Evolutionary conservation across 2,329 filamentous ascomycete genomes (phyloP), one percentile per base, ranked within the genome.

Genomic region (Dryadomyces quercus-mongolicae): DNA sequence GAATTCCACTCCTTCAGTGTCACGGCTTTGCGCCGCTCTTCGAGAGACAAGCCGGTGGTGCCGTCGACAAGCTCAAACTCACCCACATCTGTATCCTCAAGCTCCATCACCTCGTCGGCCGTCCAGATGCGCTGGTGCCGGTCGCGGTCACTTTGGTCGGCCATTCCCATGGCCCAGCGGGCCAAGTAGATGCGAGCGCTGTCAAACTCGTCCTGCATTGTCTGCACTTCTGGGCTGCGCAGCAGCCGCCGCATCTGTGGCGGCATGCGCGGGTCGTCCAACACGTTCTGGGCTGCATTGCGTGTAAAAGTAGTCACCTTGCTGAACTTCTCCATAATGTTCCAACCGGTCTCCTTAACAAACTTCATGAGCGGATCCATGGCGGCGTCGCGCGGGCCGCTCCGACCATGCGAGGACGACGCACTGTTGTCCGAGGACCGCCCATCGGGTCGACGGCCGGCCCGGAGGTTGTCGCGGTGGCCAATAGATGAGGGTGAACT

Each of bases 111-210:
- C 69, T 98, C 93, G 59, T 84, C 84, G 1, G 89, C 92, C 0
- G 91, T 96, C 87, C 90, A 98, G 64, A 95, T 91, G 49, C 91
- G 77, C 67, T 91, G 86, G 52, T 83, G 87, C 22, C 85, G 76
- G 62, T 98, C 93, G 43, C 83, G 78, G 64, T 98, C 93, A 62
- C 91, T 92, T 71, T 98, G 93, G 67, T 98, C 94, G 0, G 93
- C 91, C 59, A 98, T 95, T 8, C 90, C 90, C 93, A 98, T 97
- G 2, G 93, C 93, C 93, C 93, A 98, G 59, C 93, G 79, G 21
- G 93, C 93, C 43, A 98, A 76, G 65, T 98, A 98, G 56, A 98
- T 77, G 59, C 93, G 81, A 4, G 94, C 93, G 63, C 90, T 95
- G 72, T 98, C 94, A 62, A 96, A 98, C 65, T 98, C 94, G 57